Evolutionary conservation across 495 filamentous ascomycete species (phyloP), one percentile per base, ranked within the genome.

Genomic region (Sabuloglossum arenarium): DNA sequence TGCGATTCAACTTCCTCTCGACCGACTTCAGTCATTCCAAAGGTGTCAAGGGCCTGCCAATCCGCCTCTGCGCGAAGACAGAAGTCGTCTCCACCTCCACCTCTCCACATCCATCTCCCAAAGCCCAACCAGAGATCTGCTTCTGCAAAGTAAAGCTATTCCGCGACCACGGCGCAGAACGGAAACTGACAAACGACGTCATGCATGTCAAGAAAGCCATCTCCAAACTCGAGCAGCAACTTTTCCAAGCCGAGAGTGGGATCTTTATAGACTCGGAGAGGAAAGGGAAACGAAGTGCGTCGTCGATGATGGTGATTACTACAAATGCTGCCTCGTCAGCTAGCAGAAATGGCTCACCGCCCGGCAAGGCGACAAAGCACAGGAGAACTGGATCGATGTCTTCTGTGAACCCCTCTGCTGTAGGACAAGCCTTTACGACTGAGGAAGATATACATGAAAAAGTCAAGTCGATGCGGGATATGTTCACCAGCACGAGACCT

Each of bases 21-120:
- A 97, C 90, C 10, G 90, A 98, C 63, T 97, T 96, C 64, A 96
- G 88, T 64, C 88, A 93, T 62, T 95, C 91, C 8, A 96, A 98
- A 61, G 90, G 91, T 28, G 90, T 98, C 29, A 96, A 96, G 66
- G 90, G 90, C 21, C 91, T 94, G 55, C 86, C 90, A 0, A 88
- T 96, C 10, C 69, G 91, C 39, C 73, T 98, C 1, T 96, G 88
- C 64, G 79, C 88, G 3, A 95, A 96, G 66, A 95, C 91, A 0
- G 81, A 88, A 52, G 64, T 77, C 19, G 59, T 55, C 21, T 65
- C 66, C 0, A 43, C n/a, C n/a, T 63, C 62, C 0, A 58, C 56
- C 6, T 67, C 68, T 0, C 56, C 70, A 6, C 66, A 76, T 25
- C 66, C 74, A 0, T 61, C 74, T 3, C 62, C 68, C 0, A 61